Evolutionary conservation across 805 yeast species (phyloP), one percentile per base, ranked within the genome.

Genomic region (Nakazawaea siamensis): DNA sequence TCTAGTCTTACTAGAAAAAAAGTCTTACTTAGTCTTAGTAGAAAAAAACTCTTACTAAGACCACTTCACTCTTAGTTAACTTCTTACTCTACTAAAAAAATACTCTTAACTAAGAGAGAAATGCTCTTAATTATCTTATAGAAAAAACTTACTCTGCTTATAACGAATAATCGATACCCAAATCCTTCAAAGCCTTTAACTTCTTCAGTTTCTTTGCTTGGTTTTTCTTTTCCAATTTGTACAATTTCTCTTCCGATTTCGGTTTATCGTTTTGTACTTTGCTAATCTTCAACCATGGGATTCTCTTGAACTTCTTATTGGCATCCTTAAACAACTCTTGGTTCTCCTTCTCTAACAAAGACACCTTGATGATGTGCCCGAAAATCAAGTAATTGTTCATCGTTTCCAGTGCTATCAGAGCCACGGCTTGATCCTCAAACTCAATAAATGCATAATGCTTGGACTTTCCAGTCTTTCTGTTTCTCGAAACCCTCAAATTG

Each of bases 361-460:
- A 58, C 42, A 67, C 67, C 58, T 83, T 80, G 47, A 92, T 63
- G 42, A 88, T 71, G 57, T 90, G 97, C 5, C 94, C 94, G 62
- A 84, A 78, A 29, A 92, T 54, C 43, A 92, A 68, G 51, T 92
- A 92, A 60, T 92, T 92, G 60, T 92, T 80, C 98, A 92, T 92
- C 30, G 97, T 79, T 45, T 92, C 97, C 42, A 82, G 83, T 3
- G 96, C 98, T 42, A 87, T 68, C 46, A 76, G 70, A 29, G 97
- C 97, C 37, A 82, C 94, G 31, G 78, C 84, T 25, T 56, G 52
- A 36, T 75, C 68, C 27, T 69, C 72, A 51, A 90, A 92, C 59
- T 92, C 96, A 30, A 92, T 64, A 57, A 85, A 90, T 5, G 87
- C 97, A 57, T 77, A 90, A 55, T 87, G 97, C 61, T 86, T 88